Conservation (phyloP, 257 asterid species). For the Henckelia pumila region DNA sequence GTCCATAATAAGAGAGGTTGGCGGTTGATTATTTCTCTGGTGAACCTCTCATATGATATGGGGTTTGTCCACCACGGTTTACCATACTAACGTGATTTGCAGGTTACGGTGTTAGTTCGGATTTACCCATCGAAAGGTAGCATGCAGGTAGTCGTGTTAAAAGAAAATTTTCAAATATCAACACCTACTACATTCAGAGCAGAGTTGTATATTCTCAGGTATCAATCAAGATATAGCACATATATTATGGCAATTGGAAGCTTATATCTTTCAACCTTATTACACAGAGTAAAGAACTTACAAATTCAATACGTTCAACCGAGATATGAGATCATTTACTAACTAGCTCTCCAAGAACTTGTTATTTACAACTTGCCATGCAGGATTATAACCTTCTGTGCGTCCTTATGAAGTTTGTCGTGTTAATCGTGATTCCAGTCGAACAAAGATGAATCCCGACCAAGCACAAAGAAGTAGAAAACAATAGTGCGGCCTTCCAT, state of each 20-base stretch:
- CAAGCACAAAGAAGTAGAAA: constrained; percentile 56
- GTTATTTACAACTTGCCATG: constrained; percentile 10
- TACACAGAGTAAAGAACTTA: neutral
- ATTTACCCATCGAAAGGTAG: no score
- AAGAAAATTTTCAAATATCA: no score
- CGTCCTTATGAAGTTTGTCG: constrained; percentile 80
- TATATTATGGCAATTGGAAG: neutral
- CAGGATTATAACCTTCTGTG: constrained; percentile 68
- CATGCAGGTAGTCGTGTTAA: no score
- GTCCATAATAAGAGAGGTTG: neutral
- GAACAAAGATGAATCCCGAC: constrained; percentile 65
- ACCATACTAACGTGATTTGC: no score
- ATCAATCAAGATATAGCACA: neutral
- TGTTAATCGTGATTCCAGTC: constrained; percentile 58
- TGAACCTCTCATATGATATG: no score
- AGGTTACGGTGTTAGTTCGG: no score
- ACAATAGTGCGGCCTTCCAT: constrained; percentile 67
- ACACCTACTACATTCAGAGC: no score
- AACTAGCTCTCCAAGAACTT: neutral
- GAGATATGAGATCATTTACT: neutral
- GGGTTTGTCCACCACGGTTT: no score
- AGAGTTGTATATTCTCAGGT: neutral
- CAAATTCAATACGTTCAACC: neutral
- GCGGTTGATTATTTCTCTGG: no score
- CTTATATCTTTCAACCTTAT: neutral